Evolutionary conservation across 139 green algal genomes (phyloP), one percentile per base, ranked within the genome.

Genomic region (Diplosphaera chodatii): DNA sequence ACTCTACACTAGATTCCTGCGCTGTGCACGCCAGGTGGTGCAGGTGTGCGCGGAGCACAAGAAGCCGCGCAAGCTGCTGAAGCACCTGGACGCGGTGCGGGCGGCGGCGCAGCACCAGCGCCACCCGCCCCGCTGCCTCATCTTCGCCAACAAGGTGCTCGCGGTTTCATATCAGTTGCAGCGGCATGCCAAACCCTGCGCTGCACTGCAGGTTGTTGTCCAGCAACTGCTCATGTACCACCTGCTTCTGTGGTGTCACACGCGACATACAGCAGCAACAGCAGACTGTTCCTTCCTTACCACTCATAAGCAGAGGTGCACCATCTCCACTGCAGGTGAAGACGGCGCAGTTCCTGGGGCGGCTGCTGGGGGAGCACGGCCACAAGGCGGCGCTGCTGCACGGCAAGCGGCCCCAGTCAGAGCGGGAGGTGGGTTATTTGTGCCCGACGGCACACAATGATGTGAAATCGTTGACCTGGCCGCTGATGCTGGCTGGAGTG

Each of bases 31-130:
- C 15, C 86, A 97, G 85, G 87, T 94, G 66, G 91, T 97, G 59
- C 92, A 97, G n/a, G 93, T 97, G 40, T 97, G 93, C 73, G 93
- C 93, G 3, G 90, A 94, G 76, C 90, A 93, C 78, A 96, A 96
- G 82, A 96, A 96, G 83, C 82, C 80, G 1, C 77, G 75, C 40
- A 96, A 96, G 81, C 84, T 96, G 74, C 66, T 89, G 62, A 91
- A 90, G 75, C 87, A 96, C 78, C 79, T 96, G 33, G 74, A 74
- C 25, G 23, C n/a, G 1, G 30, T 81, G 41, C 73, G 80, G 15
- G 80, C 74, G 0, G 59, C 66, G 2, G 56, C 74, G 0, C 31
- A 71, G 22, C 80, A 76, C 1, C 29, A 67, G 40, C 78, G 91
- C 56, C 88, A 89, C 70, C 74, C 71, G 0, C 86, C 89, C 0